Conservation (phyloP, 495 filamentous ascomycete genomes). For the Lasiosphaeria ovina region DNA sequence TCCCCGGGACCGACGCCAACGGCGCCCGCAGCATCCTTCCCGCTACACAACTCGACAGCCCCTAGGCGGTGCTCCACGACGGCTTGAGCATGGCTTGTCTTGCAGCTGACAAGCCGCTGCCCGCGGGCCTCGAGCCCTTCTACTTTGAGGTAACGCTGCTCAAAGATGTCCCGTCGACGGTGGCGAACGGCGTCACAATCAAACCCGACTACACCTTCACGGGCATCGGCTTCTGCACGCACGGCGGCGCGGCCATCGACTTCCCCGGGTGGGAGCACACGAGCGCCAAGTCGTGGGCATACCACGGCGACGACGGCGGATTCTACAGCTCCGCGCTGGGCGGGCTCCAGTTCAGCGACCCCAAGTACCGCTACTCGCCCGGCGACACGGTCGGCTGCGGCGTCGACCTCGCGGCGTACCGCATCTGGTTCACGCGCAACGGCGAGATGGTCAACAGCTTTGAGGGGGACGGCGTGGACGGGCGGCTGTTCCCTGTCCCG, state of each 20-base stretch:
- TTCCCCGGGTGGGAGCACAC: constrained; percentile 21
- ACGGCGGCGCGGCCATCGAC: constrained; percentile 21
- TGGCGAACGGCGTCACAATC: neutral
- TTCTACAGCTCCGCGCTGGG: constrained; percentile 7
- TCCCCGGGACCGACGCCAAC: constrained; percentile 7
- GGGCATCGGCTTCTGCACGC: constrained; percentile 26
- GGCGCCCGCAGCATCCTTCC: constrained; percentile 16
- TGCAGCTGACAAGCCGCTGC: constrained; percentile 24
- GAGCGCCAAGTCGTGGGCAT: constrained; percentile 20
- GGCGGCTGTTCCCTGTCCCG: constrained; percentile 25
- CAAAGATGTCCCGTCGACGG: neutral
- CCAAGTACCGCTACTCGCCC: constrained; percentile 2
- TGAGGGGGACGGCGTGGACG: constrained; percentile 13
- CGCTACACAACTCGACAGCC: constrained; percentile 4
- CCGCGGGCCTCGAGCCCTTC: constrained; percentile 23
- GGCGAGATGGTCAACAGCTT: constrained; percentile 14
- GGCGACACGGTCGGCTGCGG: constrained; percentile 28
- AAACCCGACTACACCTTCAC: constrained; percentile 6
- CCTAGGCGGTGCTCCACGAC: constrained; percentile 1
- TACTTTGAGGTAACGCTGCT: constrained; percentile 26
- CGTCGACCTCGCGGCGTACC: constrained; percentile 18
- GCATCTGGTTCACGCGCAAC: constrained; percentile 30
- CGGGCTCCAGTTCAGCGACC: neutral
- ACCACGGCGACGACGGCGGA: constrained; percentile 19
- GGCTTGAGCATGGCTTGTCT: constrained; percentile 14